Conservation (phyloP, 352 stramenopile genomes). For the Achlya hypogyna region DNA sequence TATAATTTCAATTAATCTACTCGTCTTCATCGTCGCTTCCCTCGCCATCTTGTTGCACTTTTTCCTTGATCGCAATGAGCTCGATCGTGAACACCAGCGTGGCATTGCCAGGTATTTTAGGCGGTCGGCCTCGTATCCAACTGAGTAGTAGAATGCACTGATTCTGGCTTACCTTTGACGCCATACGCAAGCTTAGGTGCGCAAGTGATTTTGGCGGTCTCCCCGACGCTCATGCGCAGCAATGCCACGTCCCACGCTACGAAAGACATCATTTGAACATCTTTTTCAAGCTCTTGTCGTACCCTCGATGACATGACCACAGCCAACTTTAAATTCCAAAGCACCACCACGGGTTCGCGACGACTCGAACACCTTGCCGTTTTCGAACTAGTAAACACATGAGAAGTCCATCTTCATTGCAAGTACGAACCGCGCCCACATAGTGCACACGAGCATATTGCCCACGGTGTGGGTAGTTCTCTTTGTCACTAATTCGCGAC, state of each 20-base stretch:
- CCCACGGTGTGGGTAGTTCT: conserved; percentile 43
- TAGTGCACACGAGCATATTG: conserved; percentile 74
- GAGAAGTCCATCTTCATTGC: not conserved
- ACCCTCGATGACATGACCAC: conserved; percentile 46
- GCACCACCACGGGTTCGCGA: conserved; percentile 45
- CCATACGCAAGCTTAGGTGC: conserved; percentile 60
- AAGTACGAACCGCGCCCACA: conserved; percentile 24
- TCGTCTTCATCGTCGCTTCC: too few relatives aligned
- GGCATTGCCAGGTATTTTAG: conserved; percentile 55
- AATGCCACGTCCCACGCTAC: conserved; percentile 57
- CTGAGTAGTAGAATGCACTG: too few relatives aligned
- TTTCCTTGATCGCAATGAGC: too few relatives aligned
- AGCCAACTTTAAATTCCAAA: conserved; percentile 66
- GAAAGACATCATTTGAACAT: not conserved
- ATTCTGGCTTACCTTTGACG: conserved; percentile 31
- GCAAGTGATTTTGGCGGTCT: conserved; percentile 56
- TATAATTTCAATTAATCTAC: too few relatives aligned
- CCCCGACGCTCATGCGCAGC: conserved; percentile 64
- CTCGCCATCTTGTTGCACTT: too few relatives aligned
- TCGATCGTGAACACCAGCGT: too few relatives aligned
- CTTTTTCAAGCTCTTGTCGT: not conserved
- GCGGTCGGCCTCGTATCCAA: conserved; percentile 26
- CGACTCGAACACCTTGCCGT: conserved; percentile 51
- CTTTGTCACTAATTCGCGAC: conserved; percentile 28
- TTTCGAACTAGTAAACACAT: conserved; percentile 28